Percentiles rank a stretch among this genome's conserved stretches.
These are phyloP conservation scores for Penicillium simplicissimum DNA, from an alignment of 495 filamentous ascomycete species.

Conservation along the genomic window DNA sequence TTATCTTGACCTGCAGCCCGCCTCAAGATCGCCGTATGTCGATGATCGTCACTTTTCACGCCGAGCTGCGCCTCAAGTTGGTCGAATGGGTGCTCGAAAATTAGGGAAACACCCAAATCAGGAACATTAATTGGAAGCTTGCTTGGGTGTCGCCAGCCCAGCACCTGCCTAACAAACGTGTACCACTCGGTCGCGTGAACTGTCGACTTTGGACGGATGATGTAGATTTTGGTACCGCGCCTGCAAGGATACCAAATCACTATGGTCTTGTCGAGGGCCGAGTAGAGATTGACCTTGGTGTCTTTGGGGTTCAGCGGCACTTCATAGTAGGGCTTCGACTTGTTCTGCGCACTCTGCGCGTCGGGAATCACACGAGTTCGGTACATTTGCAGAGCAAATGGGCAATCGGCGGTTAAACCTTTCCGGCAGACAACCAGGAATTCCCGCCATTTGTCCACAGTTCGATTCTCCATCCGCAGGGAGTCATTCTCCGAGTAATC, in stretches of 20 bases:
- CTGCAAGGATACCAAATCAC: conserved; percentile 64
- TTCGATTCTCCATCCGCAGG: conserved; percentile 58
- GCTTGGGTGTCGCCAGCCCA: conserved; percentile 60
- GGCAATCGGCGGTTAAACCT: conserved; percentile 51
- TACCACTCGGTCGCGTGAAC: conserved; percentile 74
- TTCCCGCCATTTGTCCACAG: conserved; percentile 69
- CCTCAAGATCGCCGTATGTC: conserved; percentile 46
- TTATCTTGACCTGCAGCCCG: conserved; percentile 51
- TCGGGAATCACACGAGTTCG: conserved; percentile 69
- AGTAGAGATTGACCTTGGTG: conserved; percentile 67
- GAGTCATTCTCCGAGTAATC: conserved; percentile 72
- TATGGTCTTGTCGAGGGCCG: conserved; percentile 69
- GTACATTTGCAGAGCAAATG: conserved; percentile 66
- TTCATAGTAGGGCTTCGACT: conserved; percentile 52
- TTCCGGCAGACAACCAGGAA: conserved; percentile 70
- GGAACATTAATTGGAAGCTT: conserved; percentile 68
- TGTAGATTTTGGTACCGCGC: conserved; percentile 63
- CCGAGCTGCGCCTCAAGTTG: conserved; percentile 49
- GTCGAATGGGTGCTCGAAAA: conserved; percentile 65
- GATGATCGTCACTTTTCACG: conserved; percentile 35
- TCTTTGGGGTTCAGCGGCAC: conserved; percentile 54
- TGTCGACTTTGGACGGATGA: conserved; percentile 64
- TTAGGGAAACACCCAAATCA: conserved; percentile 62
- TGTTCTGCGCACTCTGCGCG: conserved; percentile 52
- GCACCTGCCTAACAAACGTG: conserved; percentile 63